Percentiles rank a stretch among this genome's conserved stretches.
phyloP scores from a whole-genome alignment of 106 monocot species.

The Allium sativum region DNA sequence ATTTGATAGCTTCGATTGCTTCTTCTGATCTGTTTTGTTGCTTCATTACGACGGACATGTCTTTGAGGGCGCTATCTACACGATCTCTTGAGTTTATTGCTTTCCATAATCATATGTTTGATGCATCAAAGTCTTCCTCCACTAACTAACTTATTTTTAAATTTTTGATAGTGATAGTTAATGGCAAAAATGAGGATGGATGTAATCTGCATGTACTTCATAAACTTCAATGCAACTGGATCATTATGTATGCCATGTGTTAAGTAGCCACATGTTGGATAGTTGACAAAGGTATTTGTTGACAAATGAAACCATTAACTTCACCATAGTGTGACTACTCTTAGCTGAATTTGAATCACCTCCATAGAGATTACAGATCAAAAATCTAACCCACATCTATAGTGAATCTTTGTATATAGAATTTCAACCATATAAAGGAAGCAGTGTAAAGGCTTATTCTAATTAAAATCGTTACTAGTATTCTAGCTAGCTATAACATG shows the following conservation, averaged over 20 bases:
- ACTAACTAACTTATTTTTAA: constrained; percentile 37
- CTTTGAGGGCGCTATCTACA: constrained; percentile 74
- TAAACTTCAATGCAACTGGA: not conserved
- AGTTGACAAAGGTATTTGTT: not conserved
- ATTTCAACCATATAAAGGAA: too few species aligned
- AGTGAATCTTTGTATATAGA: too few species aligned
- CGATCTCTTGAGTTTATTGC: constrained; percentile 64
- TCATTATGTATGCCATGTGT: not conserved
- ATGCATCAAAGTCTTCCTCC: constrained; percentile 55
- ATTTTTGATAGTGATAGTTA: not conserved
- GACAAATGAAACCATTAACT: not conserved
- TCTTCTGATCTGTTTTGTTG: constrained; percentile 56
- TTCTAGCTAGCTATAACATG: too few species aligned
- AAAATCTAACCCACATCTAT: too few species aligned
- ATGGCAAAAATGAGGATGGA: not conserved
- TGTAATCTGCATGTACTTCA: not conserved
- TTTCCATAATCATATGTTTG: constrained; percentile 74
- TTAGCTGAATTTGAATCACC: too few species aligned
- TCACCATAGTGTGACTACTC: not conserved
- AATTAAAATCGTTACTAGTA: too few species aligned
- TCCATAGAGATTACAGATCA: too few species aligned
- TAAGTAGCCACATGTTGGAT: not conserved
- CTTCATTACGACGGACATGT: constrained; percentile 90
- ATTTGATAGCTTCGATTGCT: constrained; percentile 69
- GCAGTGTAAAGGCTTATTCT: too few species aligned